phyloP scores from a whole-genome alignment of 2,329 filamentous ascomycete genomes.

The Blastomyces parvus region DNA sequence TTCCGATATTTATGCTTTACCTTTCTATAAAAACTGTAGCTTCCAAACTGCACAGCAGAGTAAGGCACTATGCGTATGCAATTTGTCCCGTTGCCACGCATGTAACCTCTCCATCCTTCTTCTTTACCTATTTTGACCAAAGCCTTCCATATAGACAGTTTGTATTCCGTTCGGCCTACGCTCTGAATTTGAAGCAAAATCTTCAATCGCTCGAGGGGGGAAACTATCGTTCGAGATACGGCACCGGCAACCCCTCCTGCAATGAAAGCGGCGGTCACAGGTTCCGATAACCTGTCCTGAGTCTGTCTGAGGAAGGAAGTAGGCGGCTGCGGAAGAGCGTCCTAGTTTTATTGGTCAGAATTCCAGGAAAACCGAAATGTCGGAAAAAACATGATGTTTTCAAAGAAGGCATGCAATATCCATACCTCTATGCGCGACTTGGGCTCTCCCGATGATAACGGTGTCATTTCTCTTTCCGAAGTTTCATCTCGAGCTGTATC shows the following conservation, averaged over 20 bases:
- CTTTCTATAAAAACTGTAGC: slow-evolving; percentile 94
- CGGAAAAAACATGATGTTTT: background rate
- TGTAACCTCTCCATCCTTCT: slow-evolving; percentile 93
- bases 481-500: slow-evolving; percentile 8
- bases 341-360: background rate
- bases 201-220: slow-evolving; percentile 88
- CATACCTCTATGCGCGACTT: background rate
- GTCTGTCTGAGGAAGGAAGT: slow-evolving; percentile 12
- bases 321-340: background rate
- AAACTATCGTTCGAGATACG: slow-evolving; percentile 95
- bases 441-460: background rate
- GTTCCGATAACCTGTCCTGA: slow-evolving; percentile 53
- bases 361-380: background rate
- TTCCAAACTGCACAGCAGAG: slow-evolving; percentile 95
- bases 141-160: slow-evolving; percentile 79
- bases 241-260: slow-evolving; percentile 90
- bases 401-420: background rate
- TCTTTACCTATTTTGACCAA: slow-evolving; percentile 93
- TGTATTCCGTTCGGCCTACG: slow-evolving; percentile 82
- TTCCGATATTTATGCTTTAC: slow-evolving; percentile 43
- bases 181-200: slow-evolving; percentile 97
- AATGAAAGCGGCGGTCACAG: slow-evolving; percentile 82
- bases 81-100: slow-evolving; percentile 96
- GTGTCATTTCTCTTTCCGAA: slow-evolving; percentile 7
- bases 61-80: slow-evolving; percentile 98